Base-by-base conservation (phyloP, 2,329 filamentous ascomycete species). In the Onygena corvina region DNA sequence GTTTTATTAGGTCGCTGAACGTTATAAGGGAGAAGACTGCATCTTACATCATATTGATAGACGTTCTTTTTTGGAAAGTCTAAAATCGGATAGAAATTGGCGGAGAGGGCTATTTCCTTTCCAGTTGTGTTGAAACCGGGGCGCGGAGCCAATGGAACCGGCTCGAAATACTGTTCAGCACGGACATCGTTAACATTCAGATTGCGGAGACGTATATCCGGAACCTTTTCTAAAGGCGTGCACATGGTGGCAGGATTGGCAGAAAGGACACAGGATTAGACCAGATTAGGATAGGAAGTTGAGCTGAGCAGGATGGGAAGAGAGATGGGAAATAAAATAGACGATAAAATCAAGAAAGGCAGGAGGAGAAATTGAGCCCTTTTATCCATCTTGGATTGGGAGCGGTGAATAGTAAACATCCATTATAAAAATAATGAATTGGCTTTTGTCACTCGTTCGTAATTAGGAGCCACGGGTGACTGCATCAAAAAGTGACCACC, bases 41-140 rank as follows among this genome's bases (percentile, higher is more conserved):
- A 27, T 75, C 83, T 75, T 69, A 89, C 85, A 68, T 94, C 87
- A 58, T 90, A 96, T 61, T 95, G 89, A 54, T 81, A 81, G 18
- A 95, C 77, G 0, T 77, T 76, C 9, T 71, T 75, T 1, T 64
- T 72, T 0, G 80, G 80, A 49, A 81, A 78, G 7, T 70, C 66
- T 0, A 63, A 66, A 49, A 95, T 81, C 0, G 80, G 74, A 65
- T 82, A 94, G 8, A 86, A 80, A 62, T 96, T 96, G 31, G 94
- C 67, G 2, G 72, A 64, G 1, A 86, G 57, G 0, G 65, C 60
- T 16, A 80, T 72, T 0, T 70, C 61, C 53, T 74, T 76, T 1
- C 81, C 82, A 5, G 71, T 68, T 0, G 66, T 74, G 53, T 81
- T 84, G 62, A 76, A 79, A 0, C 68, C 72, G 0, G 76, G 76